phyloP scores from a whole-genome alignment of 495 filamentous ascomycete species.

The Aspergillus haitiensis region DNA sequence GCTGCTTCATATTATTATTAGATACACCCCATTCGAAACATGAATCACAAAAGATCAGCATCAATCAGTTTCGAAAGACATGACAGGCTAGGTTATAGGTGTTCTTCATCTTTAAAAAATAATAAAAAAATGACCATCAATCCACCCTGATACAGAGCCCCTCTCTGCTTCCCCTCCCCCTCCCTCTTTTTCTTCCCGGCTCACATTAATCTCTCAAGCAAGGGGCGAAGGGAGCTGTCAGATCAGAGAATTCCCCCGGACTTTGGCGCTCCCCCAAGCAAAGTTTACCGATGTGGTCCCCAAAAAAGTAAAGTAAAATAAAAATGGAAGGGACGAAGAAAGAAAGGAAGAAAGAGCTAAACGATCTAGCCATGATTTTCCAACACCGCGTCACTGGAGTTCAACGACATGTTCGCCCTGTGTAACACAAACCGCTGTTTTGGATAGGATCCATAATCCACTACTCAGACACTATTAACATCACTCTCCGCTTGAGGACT shows the following conservation, averaged over 20 bases:
- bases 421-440: slow-evolving; percentile 9
- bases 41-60: too few relatives aligned
- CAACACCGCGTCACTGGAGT: neutral
- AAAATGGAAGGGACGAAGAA: neutral
- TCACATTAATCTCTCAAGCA: slow-evolving; percentile 14
- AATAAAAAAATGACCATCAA: too few relatives aligned
- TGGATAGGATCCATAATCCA: neutral
- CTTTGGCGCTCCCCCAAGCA: neutral
- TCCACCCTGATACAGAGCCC: neutral
- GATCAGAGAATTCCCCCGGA: slow-evolving; percentile 2
- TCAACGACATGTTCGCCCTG: neutral
- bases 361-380: neutral
- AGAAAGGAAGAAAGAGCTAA: neutral
- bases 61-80: neutral
- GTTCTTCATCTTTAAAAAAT: too few relatives aligned
- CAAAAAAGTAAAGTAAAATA: neutral
- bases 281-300: neutral
- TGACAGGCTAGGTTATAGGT: neutral
- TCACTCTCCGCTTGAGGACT: neutral
- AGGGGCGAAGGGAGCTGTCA: slow-evolving; percentile 22
- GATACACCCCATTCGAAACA: too few relatives aligned
- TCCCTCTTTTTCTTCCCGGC: neutral
- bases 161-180: slow-evolving; percentile 8
- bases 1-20: too few relatives aligned
- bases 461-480: slow-evolving; percentile 1